Base-by-base conservation (phyloP, 805 yeast species). In the Schizosaccharomyces octosporus region DNA sequence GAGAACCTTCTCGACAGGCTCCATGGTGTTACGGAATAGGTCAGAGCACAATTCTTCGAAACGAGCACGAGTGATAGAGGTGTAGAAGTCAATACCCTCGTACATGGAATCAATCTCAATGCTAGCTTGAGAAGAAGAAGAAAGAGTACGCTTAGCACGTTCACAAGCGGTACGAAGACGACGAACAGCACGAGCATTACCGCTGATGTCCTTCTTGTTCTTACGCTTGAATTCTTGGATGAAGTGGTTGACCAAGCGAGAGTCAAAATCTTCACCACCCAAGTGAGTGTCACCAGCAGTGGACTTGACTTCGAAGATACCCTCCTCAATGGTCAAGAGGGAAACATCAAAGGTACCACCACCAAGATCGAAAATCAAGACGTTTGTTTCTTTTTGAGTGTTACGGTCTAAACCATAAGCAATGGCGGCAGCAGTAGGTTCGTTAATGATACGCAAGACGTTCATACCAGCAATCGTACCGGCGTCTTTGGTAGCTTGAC, bases 321-420 rank as follows among this genome's bases (percentile, higher is more conserved):
- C 97, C 72, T 88, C 96, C 72, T 87, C 95, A 71, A 88, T 86
- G 73, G 89, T 82, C 73, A 88, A 80, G 66, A 88, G 80, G 61
- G 96, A 89, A 63, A 88, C 96, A 85, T 88, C 97, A 79, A 88
- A 88, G 73, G 96, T 88, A 82, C 96, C 96, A 79, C 97, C 97
- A 81, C 97, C 97, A 74, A 88, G 82, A 76, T 88, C 96, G 79
- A 87, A 88, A 73, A 88, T 86, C 72, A 88, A 79, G 65, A 88
- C 90, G 75, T 87, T 87, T 75, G 84, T 83, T 78, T 88, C 95
- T 66, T 79, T 80, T 65, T 81, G 83, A 66, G 84, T 79, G 71
- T 78, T 83, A 72, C 73, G 73, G 70, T 74, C 76, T 69, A 89
- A 81, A 81, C 97, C 97, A 82, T 89, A 89, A 73, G 97, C 97